A percentile compares a stretch with the other conserved stretches of the same genome.
Conservation (phyloP, 805 yeast species). For the Maudiozyma barnettii region DNA sequence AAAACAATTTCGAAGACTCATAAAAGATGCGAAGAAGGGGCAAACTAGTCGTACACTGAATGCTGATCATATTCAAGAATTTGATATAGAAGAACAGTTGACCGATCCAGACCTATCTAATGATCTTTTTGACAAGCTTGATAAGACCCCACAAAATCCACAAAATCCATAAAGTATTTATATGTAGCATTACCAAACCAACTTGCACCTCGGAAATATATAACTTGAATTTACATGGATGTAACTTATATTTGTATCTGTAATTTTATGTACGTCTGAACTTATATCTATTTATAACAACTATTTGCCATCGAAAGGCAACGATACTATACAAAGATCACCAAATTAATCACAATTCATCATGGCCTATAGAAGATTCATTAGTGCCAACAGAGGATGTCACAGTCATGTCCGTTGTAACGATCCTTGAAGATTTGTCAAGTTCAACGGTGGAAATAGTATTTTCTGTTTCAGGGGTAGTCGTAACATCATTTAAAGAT, state of each 20-base stretch:
- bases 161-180: neutral
- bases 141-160: neutral
- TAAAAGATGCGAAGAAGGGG: slow-evolving; percentile 28
- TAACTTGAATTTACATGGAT: neutral
- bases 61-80: neutral
- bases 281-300: neutral
- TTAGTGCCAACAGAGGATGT: neutral
- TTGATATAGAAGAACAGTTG: neutral
- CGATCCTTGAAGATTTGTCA: neutral
- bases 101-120: slow-evolving; percentile 5
- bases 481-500: too few relatives aligned
- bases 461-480: neutral
- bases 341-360: neutral
- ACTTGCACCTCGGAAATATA: too few relatives aligned
- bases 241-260: neutral
- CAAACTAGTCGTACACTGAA: neutral
- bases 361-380: neutral
- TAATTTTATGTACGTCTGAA: neutral
- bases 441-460: neutral
- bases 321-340: neutral
- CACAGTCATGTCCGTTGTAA: neutral
- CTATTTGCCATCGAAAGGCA: too few relatives aligned
- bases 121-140: slow-evolving; percentile 1
- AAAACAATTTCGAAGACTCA: slow-evolving; percentile 33
- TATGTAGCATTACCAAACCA: too few relatives aligned